Evolutionary conservation across 768 basidiomycete species (phyloP), one percentile per base, ranked within the genome.

Genomic region (Glaciozyma martinii): DNA sequence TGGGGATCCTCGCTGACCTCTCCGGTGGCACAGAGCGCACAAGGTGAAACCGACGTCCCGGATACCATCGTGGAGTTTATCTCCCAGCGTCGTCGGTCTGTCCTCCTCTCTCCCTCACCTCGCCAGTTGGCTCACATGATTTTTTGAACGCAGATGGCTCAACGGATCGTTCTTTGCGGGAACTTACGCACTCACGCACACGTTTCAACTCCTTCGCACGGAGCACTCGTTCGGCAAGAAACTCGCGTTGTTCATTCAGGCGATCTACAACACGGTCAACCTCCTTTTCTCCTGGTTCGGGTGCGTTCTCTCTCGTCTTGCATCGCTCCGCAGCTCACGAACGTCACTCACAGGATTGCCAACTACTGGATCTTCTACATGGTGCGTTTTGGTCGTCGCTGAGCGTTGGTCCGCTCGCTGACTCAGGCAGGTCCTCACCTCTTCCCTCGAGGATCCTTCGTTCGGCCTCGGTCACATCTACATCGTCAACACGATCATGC

Each of bases 1-100:
- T 25, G 21, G 2, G 29, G 27, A 12, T 27, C 23, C 27, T 30
- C 42, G 23, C 15, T 23, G 3, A 18, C 29, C 7, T 30, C 18
- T 15, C 18, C 0, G 21, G 9, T 25, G n/a, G 10, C 29, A 37
- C 37, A 50, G 81, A 82, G 84, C 72, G 93, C 93, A 21, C 91
- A 93, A 71, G 93, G 91, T 0, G 83, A 91, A 50, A 97, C 93
- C n/a, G 93, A 98, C 78, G 92, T 94, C 6, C 93, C 93, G 40
- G 87, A 90, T 44, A 81, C 84, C 1, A 82, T 95, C 21, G 85
- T 92, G 5, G 94, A 97, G 76, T 97, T 57, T 95, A 93, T 95
- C 74, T 82, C 83, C 64, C 94, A 97, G 73, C 85, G 92, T 9
- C 54, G 53, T 30, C 18, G 33, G 8, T 42, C 25, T 27, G 23